These are phyloP conservation scores for Bipolaris bicolor DNA, from an alignment of 2,329 filamentous ascomycete genomes.

Conservation along the genomic window DNA sequence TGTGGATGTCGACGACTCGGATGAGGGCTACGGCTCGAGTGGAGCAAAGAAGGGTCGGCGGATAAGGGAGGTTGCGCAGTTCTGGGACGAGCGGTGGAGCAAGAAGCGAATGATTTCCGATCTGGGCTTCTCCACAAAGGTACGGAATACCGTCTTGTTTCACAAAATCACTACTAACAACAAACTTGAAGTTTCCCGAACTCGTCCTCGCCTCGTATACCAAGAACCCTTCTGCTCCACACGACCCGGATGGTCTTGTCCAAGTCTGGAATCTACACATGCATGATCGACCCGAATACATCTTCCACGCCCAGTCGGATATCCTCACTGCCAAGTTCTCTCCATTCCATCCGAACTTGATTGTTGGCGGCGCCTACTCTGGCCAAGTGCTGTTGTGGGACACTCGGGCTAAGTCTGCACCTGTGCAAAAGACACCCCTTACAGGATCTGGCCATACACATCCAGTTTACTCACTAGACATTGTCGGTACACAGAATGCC, in stretches of 20 bases:
- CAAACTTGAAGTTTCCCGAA: slow-evolving; percentile 71
- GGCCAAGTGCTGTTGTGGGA: slow-evolving; percentile 98
- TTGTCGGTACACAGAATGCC: slow-evolving; percentile 96
- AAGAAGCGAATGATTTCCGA: slow-evolving; percentile 97
- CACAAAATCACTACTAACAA: slow-evolving; percentile 23
- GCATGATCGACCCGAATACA: slow-evolving; percentile 91
- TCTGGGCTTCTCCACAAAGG: slow-evolving; percentile 92
- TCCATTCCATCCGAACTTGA: slow-evolving; percentile 96
- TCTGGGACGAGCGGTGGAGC: slow-evolving; percentile 94
- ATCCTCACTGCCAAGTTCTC: slow-evolving; percentile 96
- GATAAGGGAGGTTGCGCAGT: slow-evolving; percentile 87
- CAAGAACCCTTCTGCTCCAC: slow-evolving; percentile 92
- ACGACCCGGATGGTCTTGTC: slow-evolving; percentile 90
- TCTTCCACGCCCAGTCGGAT: slow-evolving; percentile 95
- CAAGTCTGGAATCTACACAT: slow-evolving; percentile 98
- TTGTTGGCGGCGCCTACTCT: slow-evolving; percentile 94
- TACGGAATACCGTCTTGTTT: slow-evolving; percentile 37
- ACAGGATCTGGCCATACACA: slow-evolving; percentile 96
- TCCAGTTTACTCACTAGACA: slow-evolving; percentile 92
- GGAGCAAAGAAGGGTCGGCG: slow-evolving; percentile 74
- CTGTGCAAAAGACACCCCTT: slow-evolving; percentile 93
- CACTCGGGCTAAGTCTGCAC: slow-evolving; percentile 79
- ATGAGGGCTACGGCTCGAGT: slow-evolving; percentile 71
- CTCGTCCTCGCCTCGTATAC: slow-evolving; percentile 93
- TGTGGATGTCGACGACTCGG: slow-evolving; percentile 79